Evolutionary conservation across 1,139 yeast genomes (phyloP).

Genomic region (Zygoascus hellenicus): DNA sequence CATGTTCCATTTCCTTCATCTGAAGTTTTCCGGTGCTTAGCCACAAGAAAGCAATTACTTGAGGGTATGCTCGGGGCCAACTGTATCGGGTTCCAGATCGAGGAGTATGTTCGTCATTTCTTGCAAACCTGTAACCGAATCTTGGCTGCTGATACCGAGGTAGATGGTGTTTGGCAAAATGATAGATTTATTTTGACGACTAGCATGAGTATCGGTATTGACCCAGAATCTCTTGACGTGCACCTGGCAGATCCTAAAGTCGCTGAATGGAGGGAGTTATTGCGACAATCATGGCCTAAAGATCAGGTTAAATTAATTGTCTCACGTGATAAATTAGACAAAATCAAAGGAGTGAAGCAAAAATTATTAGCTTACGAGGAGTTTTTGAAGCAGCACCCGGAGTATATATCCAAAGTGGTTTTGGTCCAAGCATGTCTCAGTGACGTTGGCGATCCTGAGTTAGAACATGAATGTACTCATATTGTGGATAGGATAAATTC

Average conservation of each 20-base stretch:
- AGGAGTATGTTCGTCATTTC: conserved; percentile 90
- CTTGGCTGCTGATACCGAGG: conserved; percentile 73
- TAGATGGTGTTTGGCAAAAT: conserved; percentile 64
- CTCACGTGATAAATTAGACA: conserved; percentile 83
- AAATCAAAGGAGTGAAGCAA: conserved; percentile 81
- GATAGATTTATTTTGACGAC: conserved; percentile 64
- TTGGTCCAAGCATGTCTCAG: conserved; percentile 77
- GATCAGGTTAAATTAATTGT: conserved; percentile 60
- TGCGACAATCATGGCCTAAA: conserved; percentile 70
- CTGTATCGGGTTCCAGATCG: conserved; percentile 81
- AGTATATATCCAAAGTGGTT: conserved; percentile 61
- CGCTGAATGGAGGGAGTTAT: conserved; percentile 59
- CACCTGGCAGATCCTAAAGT: conserved; percentile 51
- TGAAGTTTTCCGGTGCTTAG: conserved; percentile 91
- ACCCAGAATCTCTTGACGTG: conserved; percentile 51
- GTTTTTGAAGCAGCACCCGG: conserved; percentile 66
- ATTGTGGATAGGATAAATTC: conserved; percentile 85
- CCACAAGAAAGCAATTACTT: conserved; percentile 71
- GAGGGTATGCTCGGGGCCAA: conserved; percentile 88
- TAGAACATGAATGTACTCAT: conserved; percentile 65
- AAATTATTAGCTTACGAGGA: conserved; percentile 82
- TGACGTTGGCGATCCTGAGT: conserved; percentile 44
- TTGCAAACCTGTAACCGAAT: conserved; percentile 83
- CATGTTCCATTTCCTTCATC: conserved; percentile 95
- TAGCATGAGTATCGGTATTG: conserved; percentile 82